Evolutionary conservation across 208 protist species (phyloP).

Genomic region (Leishmania gerbilli): DNA sequence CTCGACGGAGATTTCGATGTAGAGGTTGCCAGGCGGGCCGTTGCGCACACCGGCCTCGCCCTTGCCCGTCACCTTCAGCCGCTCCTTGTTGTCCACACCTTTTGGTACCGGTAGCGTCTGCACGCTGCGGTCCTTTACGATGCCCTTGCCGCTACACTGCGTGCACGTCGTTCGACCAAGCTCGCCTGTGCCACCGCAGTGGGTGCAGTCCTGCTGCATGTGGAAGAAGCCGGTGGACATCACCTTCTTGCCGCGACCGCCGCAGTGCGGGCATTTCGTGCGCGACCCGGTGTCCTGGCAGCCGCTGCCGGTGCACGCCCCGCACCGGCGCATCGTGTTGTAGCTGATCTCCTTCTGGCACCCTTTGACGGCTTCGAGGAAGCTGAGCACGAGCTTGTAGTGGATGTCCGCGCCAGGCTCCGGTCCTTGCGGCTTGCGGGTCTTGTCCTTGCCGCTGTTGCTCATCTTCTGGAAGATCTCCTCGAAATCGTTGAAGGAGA

Average conservation of each 20-base stretch:
- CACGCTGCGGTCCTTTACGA: constrained; percentile 89
- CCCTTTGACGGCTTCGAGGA: constrained; percentile 89
- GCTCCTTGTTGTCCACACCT: constrained; percentile 90
- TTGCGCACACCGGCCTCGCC: constrained; percentile 89
- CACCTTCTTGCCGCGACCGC: constrained; percentile 87
- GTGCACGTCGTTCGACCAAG: constrained; percentile 75
- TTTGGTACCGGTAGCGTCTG: constrained; percentile 88
- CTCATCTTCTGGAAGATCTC: constrained; percentile 92
- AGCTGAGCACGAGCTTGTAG: constrained; percentile 80
- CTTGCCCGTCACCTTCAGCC: constrained; percentile 86
- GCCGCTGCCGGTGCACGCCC: constrained; percentile 79
- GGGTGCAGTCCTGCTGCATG: constrained; percentile 91
- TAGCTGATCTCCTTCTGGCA: constrained; percentile 89
- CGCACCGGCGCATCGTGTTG: constrained; percentile 88
- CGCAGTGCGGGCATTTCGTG: constrained; percentile 86
- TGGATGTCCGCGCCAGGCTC: constrained; percentile 89
- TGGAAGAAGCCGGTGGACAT: constrained; percentile 93
- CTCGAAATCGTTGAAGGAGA: constrained; percentile 91
- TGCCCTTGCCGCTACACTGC: constrained; percentile 86
- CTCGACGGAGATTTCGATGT: constrained; percentile 89
- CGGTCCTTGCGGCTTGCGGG: constrained; percentile 80
- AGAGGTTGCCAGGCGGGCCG: constrained; percentile 87
- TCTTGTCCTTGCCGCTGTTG: constrained; percentile 81
- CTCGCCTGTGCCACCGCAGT: constrained; percentile 89
- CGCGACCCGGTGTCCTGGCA: constrained; percentile 76